Base-by-base conservation (phyloP, 306 rosid genomes). In the Vicia faba region DNA sequence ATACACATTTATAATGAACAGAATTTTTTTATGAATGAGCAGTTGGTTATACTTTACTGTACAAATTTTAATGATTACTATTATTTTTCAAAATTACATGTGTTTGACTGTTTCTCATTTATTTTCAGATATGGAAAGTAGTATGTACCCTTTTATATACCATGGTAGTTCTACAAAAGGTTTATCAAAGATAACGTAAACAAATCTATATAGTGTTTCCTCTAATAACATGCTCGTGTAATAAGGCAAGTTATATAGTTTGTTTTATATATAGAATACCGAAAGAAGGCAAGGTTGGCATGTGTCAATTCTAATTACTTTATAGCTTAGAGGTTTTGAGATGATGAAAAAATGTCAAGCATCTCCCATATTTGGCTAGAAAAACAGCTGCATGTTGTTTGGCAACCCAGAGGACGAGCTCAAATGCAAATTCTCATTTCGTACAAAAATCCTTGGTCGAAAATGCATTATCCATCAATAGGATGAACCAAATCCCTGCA, bases 351-450 rank as follows among this genome's bases (percentile, higher is more conserved):
- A 14, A 16, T 14, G 26, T 49, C 36, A 10, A 28, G 41, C 43
- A 28, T 45, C 16, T 65, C 28, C 57, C 69, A 64, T 41, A 63
- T 23, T 19, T 57, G 44, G 28, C 11, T 8, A 59, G 28, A 59
- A n/a, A 33, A 23, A 25, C 14, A 12, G 25, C 23, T 20, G 23
- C 23, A 20, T 20, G 2, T 2, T 20, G 23, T 20, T 20, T 20
- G 23, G 23, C 23, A 20, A 20, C 23, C 23, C 23, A 20, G 16
- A 5, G 31, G 87, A 84, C 36, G 84, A 25, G 76, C 75, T 25
- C 4, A 77, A 6, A 50, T 74, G 55, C 45, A 86, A 11, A 38
- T 75, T 12, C 84, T 89, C 60, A 81, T 89, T 65, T 68, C 29
- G 64, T 58, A 31, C 64, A 10, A 43, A 43, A 14, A 43, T 4